Percentiles rank a stretch among this genome's conserved stretches.
Conservation (phyloP, 2,329 filamentous ascomycete species). For the Leptographium radiaticola region DNA sequence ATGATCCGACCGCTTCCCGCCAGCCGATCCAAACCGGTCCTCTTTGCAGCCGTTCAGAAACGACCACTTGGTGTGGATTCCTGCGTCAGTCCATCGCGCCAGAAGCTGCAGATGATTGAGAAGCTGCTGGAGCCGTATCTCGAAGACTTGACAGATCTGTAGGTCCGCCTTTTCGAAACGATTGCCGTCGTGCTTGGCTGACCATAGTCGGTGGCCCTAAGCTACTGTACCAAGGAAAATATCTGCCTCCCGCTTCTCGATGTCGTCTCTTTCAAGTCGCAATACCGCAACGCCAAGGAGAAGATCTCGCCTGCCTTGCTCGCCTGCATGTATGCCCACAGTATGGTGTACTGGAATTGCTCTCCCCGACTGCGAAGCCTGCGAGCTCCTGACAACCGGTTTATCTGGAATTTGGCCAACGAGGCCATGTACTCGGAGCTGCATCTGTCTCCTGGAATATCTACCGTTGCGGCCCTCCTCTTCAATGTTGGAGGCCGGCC, state of each 20-base stretch:
- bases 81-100: not conserved
- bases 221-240: constrained; percentile 42
- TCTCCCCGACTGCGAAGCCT: constrained; percentile 30
- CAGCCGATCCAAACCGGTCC: not conserved
- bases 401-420: constrained; percentile 49
- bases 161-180: constrained; percentile 8
- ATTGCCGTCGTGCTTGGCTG: constrained; percentile 14
- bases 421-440: constrained; percentile 48
- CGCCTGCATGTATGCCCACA: constrained; percentile 44
- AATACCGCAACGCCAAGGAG: constrained; percentile 29
- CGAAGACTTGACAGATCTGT: constrained; percentile 35
- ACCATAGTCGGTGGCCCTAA: constrained; percentile 23
- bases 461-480: constrained; percentile 42
- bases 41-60: constrained; percentile 1
- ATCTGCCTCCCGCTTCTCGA: constrained; percentile 50
- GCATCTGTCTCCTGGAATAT: constrained; percentile 38
- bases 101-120: constrained; percentile 31
- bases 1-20: not conserved
- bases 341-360: constrained; percentile 44
- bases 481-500: constrained; percentile 48
- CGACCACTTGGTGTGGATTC: not conserved
- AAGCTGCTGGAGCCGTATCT: constrained; percentile 43
- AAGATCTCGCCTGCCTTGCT: constrained; percentile 42
- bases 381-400: constrained; percentile 42
- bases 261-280: constrained; percentile 33